Percentiles rank a stretch among this genome's conserved stretches.
These are phyloP conservation scores for Entomortierella beljakovae DNA, from an alignment of 192 early-diverging fungal species.

Conservation along the genomic window DNA sequence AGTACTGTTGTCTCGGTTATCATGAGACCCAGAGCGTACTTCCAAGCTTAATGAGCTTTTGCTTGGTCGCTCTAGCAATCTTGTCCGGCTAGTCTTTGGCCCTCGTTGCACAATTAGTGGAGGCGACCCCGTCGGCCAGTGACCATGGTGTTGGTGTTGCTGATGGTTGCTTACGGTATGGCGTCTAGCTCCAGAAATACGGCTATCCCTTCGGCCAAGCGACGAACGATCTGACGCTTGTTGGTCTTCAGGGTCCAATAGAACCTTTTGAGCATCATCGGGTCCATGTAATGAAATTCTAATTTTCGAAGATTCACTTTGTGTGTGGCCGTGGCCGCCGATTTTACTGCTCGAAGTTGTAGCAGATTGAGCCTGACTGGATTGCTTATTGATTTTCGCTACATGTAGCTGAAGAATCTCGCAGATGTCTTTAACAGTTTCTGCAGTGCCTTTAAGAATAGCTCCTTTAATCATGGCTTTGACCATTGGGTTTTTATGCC, in stretches of 20 bases:
- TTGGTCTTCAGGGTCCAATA: constrained; percentile 24
- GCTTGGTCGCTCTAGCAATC: constrained; percentile 32
- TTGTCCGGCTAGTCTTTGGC: constrained; percentile 38
- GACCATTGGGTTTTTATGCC: constrained; percentile 76
- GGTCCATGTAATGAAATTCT: constrained; percentile 45
- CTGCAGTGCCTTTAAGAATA: constrained; percentile 67
- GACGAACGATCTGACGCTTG: constrained; percentile 3
- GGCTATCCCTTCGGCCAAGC: constrained; percentile 2
- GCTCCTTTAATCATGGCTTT: constrained; percentile 75
- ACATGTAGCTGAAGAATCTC: constrained; percentile 61
- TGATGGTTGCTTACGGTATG: constrained; percentile 47
- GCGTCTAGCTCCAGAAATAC: constrained; percentile 19
- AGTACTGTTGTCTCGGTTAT: background rate
- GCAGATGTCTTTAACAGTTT: constrained; percentile 58
- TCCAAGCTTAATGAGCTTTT: background rate
- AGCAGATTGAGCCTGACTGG: background rate
- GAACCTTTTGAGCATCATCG: constrained; percentile 30
- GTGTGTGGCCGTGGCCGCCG: background rate
- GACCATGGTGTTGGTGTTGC: constrained; percentile 16
- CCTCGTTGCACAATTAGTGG: constrained; percentile 30
- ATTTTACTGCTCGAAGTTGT: background rate
- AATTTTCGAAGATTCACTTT: constrained; percentile 28
- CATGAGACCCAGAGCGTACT: background rate
- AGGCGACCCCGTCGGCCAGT: constrained; percentile 39
- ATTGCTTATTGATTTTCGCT: constrained; percentile 9